These are phyloP conservation scores for Fusarium pseudocircinatum DNA, from an alignment of 2,329 filamentous ascomycete genomes.

Conservation along the genomic window DNA sequence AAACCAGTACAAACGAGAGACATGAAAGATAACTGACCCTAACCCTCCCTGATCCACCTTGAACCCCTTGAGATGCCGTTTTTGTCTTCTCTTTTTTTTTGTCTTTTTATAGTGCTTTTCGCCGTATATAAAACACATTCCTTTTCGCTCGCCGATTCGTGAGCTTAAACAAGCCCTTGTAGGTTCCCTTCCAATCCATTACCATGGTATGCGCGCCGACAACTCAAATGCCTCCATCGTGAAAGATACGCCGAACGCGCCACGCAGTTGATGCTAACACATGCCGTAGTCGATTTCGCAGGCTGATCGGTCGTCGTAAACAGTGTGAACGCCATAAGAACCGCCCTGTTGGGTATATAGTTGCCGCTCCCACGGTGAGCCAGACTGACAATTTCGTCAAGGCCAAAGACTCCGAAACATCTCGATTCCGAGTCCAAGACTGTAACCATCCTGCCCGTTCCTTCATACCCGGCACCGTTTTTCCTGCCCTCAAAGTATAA, in stretches of 20 bases:
- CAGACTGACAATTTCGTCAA: conserved; percentile 19
- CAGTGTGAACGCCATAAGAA: conserved; percentile 38
- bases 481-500: conserved; percentile 34
- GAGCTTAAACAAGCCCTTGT: conserved; percentile 16
- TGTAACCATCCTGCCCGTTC: conserved; percentile 25
- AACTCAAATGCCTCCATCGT: conserved; percentile 37
- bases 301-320: conserved; percentile 27
- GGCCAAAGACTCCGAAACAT: conserved; percentile 23
- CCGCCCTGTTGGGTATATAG: conserved; percentile 41
- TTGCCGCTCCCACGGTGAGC: conserved; percentile 25
- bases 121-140: conserved; percentile 26
- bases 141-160: conserved; percentile 32
- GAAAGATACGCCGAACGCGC: conserved; percentile 35
- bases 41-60: conserved; percentile 25
- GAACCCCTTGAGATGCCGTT: conserved; percentile 36
- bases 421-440: conserved; percentile 15
- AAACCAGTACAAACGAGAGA: conserved; percentile 34
- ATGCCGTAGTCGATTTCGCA: conserved; percentile 37
- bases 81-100: conserved; percentile 11
- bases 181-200: conserved; percentile 22
- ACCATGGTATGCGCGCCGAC: conserved; percentile 32
- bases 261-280: conserved; percentile 33
- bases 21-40: conserved; percentile 20
- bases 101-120: conserved; percentile 27
- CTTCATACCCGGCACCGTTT: conserved; percentile 28